These are phyloP conservation scores for Sclerotiophoma versabilis DNA, from an alignment of 2,329 filamentous ascomycete species.

Conservation along the genomic window DNA sequence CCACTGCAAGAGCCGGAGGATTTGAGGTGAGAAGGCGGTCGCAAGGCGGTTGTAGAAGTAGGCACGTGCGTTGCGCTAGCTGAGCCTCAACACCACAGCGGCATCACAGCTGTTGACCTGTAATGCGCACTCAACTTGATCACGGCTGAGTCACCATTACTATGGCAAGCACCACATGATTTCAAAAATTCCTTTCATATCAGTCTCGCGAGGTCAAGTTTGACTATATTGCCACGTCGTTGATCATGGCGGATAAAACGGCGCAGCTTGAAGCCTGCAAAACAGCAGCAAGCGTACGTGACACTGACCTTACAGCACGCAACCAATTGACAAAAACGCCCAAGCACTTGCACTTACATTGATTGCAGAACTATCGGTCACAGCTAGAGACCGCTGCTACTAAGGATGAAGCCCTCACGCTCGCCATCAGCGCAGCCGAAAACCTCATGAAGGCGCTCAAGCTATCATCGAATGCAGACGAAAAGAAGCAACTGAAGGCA, in stretches of 20 bases:
- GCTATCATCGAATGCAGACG: constrained; percentile 64
- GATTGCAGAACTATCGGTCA: constrained; percentile 40
- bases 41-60: constrained; percentile 4
- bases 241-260: constrained; percentile 38
- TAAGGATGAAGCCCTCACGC: constrained; percentile 71
- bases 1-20: not conserved
- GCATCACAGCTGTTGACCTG: constrained; percentile 18
- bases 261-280: constrained; percentile 39
- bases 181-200: not conserved
- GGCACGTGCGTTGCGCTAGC: constrained; percentile 30
- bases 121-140: constrained; percentile 5
- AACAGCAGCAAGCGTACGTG: constrained; percentile 45
- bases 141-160: constrained; percentile 7
- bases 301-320: constrained; percentile 23
- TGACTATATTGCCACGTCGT: not conserved
- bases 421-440: constrained; percentile 80
- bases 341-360: constrained; percentile 27
- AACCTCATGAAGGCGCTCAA: constrained; percentile 79
- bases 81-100: constrained; percentile 31
- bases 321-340: not conserved
- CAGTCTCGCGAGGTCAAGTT: not conserved
- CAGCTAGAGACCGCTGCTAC: constrained; percentile 59
- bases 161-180: constrained; percentile 13
- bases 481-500: constrained; percentile 70
- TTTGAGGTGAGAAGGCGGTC: not conserved